Evolutionary conservation across 2,329 filamentous ascomycete species (phyloP), one percentile per base, ranked within the genome.

Genomic region (Beauveria bassiana): DNA sequence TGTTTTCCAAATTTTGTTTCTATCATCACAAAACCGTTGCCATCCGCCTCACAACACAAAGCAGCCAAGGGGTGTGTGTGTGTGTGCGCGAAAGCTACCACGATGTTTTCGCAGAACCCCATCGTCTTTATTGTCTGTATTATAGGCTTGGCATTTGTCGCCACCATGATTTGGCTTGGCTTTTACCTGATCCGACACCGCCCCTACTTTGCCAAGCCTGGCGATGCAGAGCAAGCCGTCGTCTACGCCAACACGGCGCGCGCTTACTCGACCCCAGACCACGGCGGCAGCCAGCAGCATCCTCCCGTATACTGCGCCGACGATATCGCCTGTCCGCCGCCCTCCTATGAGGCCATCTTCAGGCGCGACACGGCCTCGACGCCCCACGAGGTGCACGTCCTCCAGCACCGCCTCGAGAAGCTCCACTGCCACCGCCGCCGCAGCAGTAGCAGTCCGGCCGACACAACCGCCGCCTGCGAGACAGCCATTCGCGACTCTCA

Each of bases 251-350:
- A 10, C 47, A 52, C 22, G 22, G 16, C 24, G 12, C 5, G 5
- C 16, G 24, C 5, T 3, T 3, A 28, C 8, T 5, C 14, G 52
- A 18, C 0, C 3, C 52, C 20, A n/a, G 28, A 24, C 22, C 1
- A 26, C 22, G 42, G 24, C 22, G 42, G 24, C 20, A n/a, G 20
- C 16, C 40, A 20, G 18, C 45, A 52, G 14, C 57, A 63, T 40
- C 60, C 65, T 12, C 65, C 61, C 9, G 59, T 63, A 2, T 63
- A 61, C 42, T 63, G 60, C 43, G 51, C 61, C 43, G 62, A 53
- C 16, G 63, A 66, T 53, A 24, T 64, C 1, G n/a, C 42, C 6
- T 34, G 46, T 5, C 64, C 65, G 22, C 65, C 65, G 10, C 65
- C 65, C 1, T 34, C 47, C 14, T 66, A 66, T 55, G 49, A 63